Evolutionary conservation across 495 filamentous ascomycete species (phyloP), one percentile per base, ranked within the genome.

Genomic region (Aspergillus incahuasiensis): DNA sequence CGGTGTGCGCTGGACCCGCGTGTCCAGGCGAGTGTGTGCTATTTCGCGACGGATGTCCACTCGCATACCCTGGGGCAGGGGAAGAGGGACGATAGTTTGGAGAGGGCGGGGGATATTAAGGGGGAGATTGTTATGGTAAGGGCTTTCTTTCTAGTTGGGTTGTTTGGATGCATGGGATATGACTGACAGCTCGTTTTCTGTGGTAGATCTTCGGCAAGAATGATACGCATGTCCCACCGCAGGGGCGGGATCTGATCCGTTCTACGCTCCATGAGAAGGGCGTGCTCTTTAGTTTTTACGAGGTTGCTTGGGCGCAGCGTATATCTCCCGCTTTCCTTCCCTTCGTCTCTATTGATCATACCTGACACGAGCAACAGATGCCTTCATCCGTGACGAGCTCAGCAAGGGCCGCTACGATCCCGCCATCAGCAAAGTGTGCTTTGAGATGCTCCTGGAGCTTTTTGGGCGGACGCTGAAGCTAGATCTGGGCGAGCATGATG

Each of bases 21-120:
- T 22, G 81, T 96, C 47, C 82, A 78, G 41, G 89, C 89, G 24
- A 80, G 84, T 21, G 87, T 95, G 24, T 86, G 88, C 59, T 97
- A 94, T 73, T 96, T 97, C 73, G 92, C 89, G 1, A 97, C 92
- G 6, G 92, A 97, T 73, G 81, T 96, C 34, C 92, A 96, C 73
- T 79, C 74, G 46, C 79, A 82, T 48, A 90, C 84, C 4, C 76
- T 97, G 0, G 92, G 88, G 11, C 77, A 70, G 52, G 82, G 84
- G 0, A 86, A 82, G 69, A 77, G 76, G 30, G 88, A 91, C 68
- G 82, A 90, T 63, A 84, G 79, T 62, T 63, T 91, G 45, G 71
- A 71, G 12, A 59, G 87, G 25, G 78, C 79, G 0, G 76, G 74
- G 11, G 91, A 96, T 62, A 91, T 95, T 57, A 86, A 88, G 65